phyloP scores from a whole-genome alignment of 2,329 filamentous ascomycete genomes.

The Cercospora sojina region DNA sequence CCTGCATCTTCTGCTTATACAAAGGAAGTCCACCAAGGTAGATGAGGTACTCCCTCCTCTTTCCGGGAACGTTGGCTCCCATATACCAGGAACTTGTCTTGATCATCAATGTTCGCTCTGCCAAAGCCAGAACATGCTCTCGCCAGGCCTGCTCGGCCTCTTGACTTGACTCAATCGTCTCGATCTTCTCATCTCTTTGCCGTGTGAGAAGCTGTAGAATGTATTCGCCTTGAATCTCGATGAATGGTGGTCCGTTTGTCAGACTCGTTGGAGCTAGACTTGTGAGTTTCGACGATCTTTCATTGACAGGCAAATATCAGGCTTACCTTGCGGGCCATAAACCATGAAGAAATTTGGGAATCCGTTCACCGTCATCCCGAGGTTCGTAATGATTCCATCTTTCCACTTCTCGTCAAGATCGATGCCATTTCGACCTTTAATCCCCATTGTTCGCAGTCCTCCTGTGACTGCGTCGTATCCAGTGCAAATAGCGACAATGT shows the following conservation, averaged over 20 bases:
- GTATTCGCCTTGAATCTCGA: slow-evolving; percentile 48
- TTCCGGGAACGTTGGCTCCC: slow-evolving; percentile 47
- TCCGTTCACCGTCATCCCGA: slow-evolving; percentile 37
- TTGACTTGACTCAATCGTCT: slow-evolving; percentile 43
- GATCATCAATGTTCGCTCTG: slow-evolving; percentile 27
- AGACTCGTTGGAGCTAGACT: slow-evolving; percentile 43
- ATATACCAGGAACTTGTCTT: slow-evolving; percentile 35
- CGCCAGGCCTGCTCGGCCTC: slow-evolving; percentile 45
- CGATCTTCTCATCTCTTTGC: slow-evolving; percentile 41
- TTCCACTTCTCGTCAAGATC: slow-evolving; percentile 47
- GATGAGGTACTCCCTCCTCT: slow-evolving; percentile 43
- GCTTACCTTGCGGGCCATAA: slow-evolving; percentile 7
- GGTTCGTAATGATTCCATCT: slow-evolving; percentile 42
- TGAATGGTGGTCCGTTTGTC: slow-evolving; percentile 47
- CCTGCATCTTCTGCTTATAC: slow-evolving; percentile 11
- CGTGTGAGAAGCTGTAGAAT: slow-evolving; percentile 46
- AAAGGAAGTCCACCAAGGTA: slow-evolving; percentile 21
- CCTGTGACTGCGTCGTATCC: slow-evolving; percentile 46
- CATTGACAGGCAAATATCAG: neutral
- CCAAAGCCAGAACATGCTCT: slow-evolving; percentile 24
- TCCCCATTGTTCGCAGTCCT: slow-evolving; percentile 39
- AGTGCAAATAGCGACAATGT: slow-evolving; percentile 46
- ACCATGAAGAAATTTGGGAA: slow-evolving; percentile 42
- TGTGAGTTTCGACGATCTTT: neutral
- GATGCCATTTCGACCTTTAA: slow-evolving; percentile 37